Base-by-base conservation (phyloP, 805 yeast species). In the Sugiyamaella marilandica region DNA sequence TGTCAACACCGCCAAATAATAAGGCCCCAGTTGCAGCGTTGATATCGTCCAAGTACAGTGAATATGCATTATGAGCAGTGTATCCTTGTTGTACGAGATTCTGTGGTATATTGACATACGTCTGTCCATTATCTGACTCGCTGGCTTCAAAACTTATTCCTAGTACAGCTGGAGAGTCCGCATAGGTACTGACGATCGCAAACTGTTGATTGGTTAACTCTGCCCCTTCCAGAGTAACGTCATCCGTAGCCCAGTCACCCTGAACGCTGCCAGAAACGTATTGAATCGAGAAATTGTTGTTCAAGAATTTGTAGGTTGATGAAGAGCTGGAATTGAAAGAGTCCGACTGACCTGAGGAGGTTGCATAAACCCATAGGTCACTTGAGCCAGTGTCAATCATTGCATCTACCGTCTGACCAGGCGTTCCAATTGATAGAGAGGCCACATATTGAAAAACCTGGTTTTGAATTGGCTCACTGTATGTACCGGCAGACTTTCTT, bases 351-450 rank as follows among this genome's bases (percentile, higher is more conserved):
- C 43, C 39, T 33, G 33, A n/a, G 29, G 36, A 41, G 10, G 50
- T 19, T 24, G 60, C 31, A 49, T 55, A 71, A 33, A 83, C 79
- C 85, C 86, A 83, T 43, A 83, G 64, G 64, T 84, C 89, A 0
- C 85, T 76, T 0, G 88, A 83, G 2, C 89, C 90, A 1, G 89
- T 84, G 62, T 84, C 90, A 14, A 84, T 64, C 45, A 82, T 65
- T 5, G 83, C 80, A 5, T 71, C 71, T 2, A 84, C 70, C 10
- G 71, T 65, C 61, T 83, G 84, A 0, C 72, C 62, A 1, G 82
- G 76, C 0, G 87, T 77, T 4, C 92, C 91, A 13, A 85, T 51
- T 16, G 64, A 49, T 11, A 67, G 61, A 31, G 62, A 57, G 8
- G 70, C 59, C 16, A 60, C 53, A 49, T 67, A 67, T 51, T 50